Conservation (phyloP, 495 filamentous ascomycete species). For the Hyaloscypha finlandica region DNA sequence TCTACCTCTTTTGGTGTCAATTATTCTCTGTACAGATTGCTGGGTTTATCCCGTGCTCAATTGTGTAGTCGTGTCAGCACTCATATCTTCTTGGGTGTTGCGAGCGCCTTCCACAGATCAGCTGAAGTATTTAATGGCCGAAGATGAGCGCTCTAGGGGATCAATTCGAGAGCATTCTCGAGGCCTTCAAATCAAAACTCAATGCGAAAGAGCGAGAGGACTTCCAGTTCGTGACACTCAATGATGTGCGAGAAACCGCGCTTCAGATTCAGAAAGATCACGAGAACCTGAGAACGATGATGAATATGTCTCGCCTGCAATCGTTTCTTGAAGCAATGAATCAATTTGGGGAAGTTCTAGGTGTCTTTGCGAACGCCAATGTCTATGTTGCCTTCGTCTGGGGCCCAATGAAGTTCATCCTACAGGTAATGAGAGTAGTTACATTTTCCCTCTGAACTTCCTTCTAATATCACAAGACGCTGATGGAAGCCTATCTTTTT, state of each 20-base stretch:
- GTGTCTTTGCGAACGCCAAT: conserved; percentile 38
- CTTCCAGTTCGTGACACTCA: conserved; percentile 23
- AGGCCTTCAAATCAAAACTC: conserved; percentile 14
- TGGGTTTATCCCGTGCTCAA: too few species aligned
- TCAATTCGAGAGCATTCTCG: conserved; percentile 20
- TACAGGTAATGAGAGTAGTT: conserved; percentile 29
- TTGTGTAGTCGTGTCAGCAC: too few species aligned
- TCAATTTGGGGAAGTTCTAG: conserved; percentile 40
- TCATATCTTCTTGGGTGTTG: too few species aligned
- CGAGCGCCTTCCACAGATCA: too few species aligned
- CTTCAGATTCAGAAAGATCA: conserved; percentile 40
- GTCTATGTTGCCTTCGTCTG: conserved; percentile 43
- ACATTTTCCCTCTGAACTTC: background rate
- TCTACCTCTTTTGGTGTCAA: too few species aligned
- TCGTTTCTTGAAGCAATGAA: conserved; percentile 45
- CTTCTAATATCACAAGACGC: background rate
- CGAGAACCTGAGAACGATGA: conserved; percentile 36
- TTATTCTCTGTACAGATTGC: too few species aligned
- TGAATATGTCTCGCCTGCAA: conserved; percentile 39
- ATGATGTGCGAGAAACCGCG: conserved; percentile 26
- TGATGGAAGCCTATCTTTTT: background rate
- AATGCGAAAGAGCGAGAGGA: conserved; percentile 15
- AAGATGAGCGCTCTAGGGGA: conserved; percentile 10
- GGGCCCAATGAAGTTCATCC: conserved; percentile 37
- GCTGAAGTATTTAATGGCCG: background rate